Conservation (phyloP, 176 grass and related monocot species). For the Zizania latifolia region DNA sequence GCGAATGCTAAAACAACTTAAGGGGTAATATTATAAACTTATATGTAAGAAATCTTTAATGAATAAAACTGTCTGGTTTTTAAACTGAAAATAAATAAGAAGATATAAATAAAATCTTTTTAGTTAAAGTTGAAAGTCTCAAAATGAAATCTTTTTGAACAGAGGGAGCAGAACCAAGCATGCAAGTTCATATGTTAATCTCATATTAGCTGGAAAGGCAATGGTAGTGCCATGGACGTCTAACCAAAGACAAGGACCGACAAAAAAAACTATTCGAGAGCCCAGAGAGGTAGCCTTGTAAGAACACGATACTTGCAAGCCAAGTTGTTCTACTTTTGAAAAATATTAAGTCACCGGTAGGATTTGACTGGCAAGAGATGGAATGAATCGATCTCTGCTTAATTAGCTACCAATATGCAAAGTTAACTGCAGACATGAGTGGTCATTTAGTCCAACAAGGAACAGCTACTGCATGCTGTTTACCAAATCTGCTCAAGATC, state of each 20-base stretch:
- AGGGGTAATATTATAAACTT: too few species aligned
- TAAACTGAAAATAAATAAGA: too few species aligned
- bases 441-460: constrained; percentile 8
- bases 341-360: background rate
- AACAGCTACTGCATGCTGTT: constrained; percentile 20
- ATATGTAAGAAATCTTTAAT: too few species aligned
- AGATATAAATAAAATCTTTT: too few species aligned
- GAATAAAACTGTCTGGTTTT: too few species aligned
- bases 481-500: constrained; percentile 24
- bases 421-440: background rate
- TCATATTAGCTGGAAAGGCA: constrained; percentile 24
- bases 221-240: constrained; percentile 16
- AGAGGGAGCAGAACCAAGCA: constrained; percentile 1
- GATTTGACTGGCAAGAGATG: constrained; percentile 27
- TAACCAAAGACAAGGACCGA: constrained; percentile 1
- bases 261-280: background rate
- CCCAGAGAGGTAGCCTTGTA: background rate
- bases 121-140: too few species aligned
- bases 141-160: too few species aligned
- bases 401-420: background rate
- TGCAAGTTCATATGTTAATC: background rate
- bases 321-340: constrained; percentile 26
- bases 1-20: too few species aligned
- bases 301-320: constrained; percentile 10
- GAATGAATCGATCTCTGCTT: background rate